Evolutionary conservation across 2,329 filamentous ascomycete genomes (phyloP), one percentile per base, ranked within the genome.

Genomic region (Cadophora sp.): DNA sequence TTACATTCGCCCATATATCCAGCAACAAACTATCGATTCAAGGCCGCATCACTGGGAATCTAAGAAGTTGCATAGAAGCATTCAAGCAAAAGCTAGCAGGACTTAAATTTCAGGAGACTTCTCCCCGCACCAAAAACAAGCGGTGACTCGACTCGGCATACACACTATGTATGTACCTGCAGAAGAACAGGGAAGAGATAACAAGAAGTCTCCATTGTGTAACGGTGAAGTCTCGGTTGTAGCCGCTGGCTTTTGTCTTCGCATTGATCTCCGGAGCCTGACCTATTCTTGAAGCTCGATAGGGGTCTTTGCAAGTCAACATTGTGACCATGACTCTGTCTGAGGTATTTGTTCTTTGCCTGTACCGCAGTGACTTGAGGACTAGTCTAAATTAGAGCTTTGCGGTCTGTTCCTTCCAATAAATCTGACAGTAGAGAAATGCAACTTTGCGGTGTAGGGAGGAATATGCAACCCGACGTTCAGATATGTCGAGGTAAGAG

Each of bases 361-460:
- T 19, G 12, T 43, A 5, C 14, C 7, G 40, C 34, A 43, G 19
- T 43, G 40, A 43, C 12, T 22, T n/a, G 19, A 22, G 43, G 1
- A 48, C 12, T 11, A 2, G 24, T 16, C 26, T 19, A 7, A 53
- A 53, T 5, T 29, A 4, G 50, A 53, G 12, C 50, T 27, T 29
- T 27, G 27, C 12, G 27, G 27, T 55, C 27, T n/a, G 43, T n/a
- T 48, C 26, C 27, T 29, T 31, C 14, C n/a, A 59, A 43, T 19
- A 4, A 59, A 37, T 43, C 24, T 16, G 11, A 43, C 26, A 22
- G 19, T 14, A 26, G 14, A 24, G n/a, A 43, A 59, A 59, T 26
- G 56, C 56, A 19, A 58, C 56, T 59, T 59, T 59, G 56, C 56
- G 56, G 56, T 59, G 56, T 55, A 55, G 40, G 55, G 56, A 59